phyloP scores from a whole-genome alignment of 2,329 filamentous ascomycete genomes.

The Cytospora schulzeri region DNA sequence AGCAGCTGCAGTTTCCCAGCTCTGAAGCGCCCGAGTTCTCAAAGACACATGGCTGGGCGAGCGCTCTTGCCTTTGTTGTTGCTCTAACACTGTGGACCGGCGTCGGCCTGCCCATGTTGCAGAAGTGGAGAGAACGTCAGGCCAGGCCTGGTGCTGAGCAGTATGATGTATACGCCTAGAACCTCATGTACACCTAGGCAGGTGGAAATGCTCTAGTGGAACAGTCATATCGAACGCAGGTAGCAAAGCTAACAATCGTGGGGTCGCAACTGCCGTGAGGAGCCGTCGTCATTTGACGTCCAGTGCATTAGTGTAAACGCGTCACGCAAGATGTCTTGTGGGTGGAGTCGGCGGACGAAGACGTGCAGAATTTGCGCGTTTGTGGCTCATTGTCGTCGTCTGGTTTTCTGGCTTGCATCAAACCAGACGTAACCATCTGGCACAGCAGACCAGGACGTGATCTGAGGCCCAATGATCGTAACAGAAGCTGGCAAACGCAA shows the following conservation, averaged over 20 bases:
- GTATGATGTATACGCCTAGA: conserved; percentile 36
- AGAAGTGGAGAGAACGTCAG: conserved; percentile 29
- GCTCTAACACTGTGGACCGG: conserved; percentile 41
- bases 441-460: too few relatives aligned
- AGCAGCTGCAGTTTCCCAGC: conserved; percentile 42
- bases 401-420: too few relatives aligned
- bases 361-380: not conserved
- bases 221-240: not conserved
- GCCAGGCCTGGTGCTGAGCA: conserved; percentile 21
- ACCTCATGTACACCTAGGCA: not conserved
- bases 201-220: not conserved
- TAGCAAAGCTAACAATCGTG: not conserved
- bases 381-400: not conserved
- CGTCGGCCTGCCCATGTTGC: conserved; percentile 34
- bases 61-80: conserved; percentile 37
- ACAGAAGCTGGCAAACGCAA: too few relatives aligned
- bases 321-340: not conserved
- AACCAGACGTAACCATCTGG: not conserved
- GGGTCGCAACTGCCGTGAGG: not conserved
- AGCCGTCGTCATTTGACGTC: not conserved
- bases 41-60: conserved; percentile 41
- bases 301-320: not conserved
- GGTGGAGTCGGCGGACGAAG: not conserved
- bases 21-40: conserved; percentile 40
- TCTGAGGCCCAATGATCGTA: too few relatives aligned